Percentiles rank a stretch among this genome's conserved stretches.
phyloP scores from a whole-genome alignment of 768 basidiomycete genomes.

The Coprinellus micaceus region DNA sequence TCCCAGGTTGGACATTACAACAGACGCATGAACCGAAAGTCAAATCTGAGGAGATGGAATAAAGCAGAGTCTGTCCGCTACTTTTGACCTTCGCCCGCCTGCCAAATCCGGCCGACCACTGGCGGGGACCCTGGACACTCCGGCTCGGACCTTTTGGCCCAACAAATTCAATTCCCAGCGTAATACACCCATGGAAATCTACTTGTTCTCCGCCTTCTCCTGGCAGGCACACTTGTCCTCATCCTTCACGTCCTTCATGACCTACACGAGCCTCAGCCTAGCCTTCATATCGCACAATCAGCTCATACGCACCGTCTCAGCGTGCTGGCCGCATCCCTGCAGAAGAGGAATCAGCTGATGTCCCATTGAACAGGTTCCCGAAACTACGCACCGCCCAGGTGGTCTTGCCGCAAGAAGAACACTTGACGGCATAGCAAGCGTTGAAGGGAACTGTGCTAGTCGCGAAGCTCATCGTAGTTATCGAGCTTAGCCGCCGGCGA shows the following conservation, averaged over 20 bases:
- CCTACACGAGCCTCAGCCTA: conserved; percentile 33
- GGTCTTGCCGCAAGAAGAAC: conserved; percentile 60
- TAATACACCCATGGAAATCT: conserved; percentile 5
- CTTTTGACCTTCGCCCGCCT: conserved; percentile 31
- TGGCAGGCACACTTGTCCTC: conserved; percentile 44
- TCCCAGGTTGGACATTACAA: conserved; percentile 13
- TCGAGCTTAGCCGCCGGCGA: too few species aligned
- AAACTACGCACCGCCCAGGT: conserved; percentile 60
- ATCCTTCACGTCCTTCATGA: conserved; percentile 44
- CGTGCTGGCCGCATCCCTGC: conserved; percentile 72
- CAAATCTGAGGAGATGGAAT: conserved; percentile 12
- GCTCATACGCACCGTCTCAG: conserved; percentile 43
- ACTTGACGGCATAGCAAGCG: conserved; percentile 54
- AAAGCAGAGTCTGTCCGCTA: conserved; percentile 11
- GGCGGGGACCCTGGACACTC: conserved; percentile 27
- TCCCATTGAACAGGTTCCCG: not conserved
- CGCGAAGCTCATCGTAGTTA: not conserved
- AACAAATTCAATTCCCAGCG: conserved; percentile 18
- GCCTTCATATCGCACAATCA: conserved; percentile 1
- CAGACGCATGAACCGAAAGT: conserved; percentile 13
- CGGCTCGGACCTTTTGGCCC: too few species aligned
- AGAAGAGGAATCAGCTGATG: conserved; percentile 6
- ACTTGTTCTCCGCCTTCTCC: conserved; percentile 12
- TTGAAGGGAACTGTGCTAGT: conserved; percentile 38
- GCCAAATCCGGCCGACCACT: conserved; percentile 24